Evolutionary conservation across 495 filamentous ascomycete species (phyloP).

Genomic region (Penicillium maclennaniae): DNA sequence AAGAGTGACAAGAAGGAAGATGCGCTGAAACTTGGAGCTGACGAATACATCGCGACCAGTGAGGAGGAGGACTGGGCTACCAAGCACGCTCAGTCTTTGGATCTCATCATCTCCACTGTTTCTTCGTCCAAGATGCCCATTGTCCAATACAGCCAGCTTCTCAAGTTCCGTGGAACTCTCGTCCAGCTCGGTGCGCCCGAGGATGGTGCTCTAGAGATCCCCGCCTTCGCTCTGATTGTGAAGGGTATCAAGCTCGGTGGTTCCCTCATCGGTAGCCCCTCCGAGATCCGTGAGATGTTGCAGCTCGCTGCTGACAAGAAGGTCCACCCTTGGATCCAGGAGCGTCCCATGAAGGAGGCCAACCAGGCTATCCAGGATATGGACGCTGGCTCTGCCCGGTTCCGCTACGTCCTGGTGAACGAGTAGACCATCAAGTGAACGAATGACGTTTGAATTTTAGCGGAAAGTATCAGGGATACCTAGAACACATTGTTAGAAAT

Average conservation of each 20-base stretch:
- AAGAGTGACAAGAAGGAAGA: slow-evolving; percentile 65
- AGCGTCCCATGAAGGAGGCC: slow-evolving; percentile 67
- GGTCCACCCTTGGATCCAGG: slow-evolving; percentile 68
- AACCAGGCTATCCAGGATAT: slow-evolving; percentile 70
- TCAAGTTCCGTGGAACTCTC: slow-evolving; percentile 66
- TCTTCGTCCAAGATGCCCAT: slow-evolving; percentile 75
- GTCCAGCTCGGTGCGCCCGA: slow-evolving; percentile 75
- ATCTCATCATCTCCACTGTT: slow-evolving; percentile 78
- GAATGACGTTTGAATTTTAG: neutral
- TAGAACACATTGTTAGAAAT: neutral
- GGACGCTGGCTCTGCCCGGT: slow-evolving; percentile 64
- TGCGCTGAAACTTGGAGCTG: slow-evolving; percentile 55
- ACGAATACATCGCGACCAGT: slow-evolving; percentile 74
- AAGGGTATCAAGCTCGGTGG: slow-evolving; percentile 63
- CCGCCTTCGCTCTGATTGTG: slow-evolving; percentile 59
- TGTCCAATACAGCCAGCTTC: slow-evolving; percentile 61
- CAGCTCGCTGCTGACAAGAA: slow-evolving; percentile 66
- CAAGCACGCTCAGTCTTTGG: slow-evolving; percentile 59
- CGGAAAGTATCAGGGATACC: neutral
- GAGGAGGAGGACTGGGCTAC: slow-evolving; percentile 72
- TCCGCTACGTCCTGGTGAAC: slow-evolving; percentile 71
- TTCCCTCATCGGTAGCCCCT: slow-evolving; percentile 64
- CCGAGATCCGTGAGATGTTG: slow-evolving; percentile 79
- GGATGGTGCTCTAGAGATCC: slow-evolving; percentile 58
- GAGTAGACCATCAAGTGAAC: slow-evolving; percentile 21